Evolutionary conservation across 805 yeast species (phyloP).

Genomic region (Wickerhamiella occidentalis): DNA sequence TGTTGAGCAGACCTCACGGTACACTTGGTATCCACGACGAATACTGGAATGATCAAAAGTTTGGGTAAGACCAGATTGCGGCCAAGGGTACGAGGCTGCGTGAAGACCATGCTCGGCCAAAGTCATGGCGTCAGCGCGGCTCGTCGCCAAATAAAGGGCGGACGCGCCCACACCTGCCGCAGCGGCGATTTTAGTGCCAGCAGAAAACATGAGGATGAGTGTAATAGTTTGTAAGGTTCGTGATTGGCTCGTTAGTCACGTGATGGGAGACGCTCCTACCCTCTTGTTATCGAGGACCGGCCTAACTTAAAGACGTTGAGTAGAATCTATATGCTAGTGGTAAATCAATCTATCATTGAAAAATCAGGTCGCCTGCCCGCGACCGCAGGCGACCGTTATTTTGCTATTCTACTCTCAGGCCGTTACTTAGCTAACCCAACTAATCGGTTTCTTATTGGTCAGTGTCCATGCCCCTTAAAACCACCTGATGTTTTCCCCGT

Average conservation of each 20-base stretch:
- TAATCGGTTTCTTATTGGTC: not conserved
- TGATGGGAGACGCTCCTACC: not conserved
- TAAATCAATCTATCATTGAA: no score
- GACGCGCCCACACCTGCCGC: constrained; percentile 50
- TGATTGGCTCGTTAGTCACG: constrained; percentile 11
- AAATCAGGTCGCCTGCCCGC: no score
- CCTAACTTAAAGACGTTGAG: no score
- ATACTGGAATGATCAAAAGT: constrained; percentile 90
- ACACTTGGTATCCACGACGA: constrained; percentile 98
- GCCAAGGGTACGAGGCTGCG: constrained; percentile 86
- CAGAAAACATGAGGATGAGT: constrained; percentile 13
- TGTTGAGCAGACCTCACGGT: constrained; percentile 97
- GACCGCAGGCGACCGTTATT: not conserved
- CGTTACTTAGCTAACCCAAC: not conserved
- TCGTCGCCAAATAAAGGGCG: constrained; percentile 28
- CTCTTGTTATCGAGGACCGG: not conserved
- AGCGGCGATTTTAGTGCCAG: constrained; percentile 12
- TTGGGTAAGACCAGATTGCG: constrained; percentile 57
- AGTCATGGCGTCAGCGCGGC: constrained; percentile 91
- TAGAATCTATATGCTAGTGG: no score
- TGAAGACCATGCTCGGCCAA: constrained; percentile 98
- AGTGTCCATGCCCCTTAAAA: not conserved
- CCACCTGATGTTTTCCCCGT: not conserved
- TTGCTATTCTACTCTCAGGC: not conserved
- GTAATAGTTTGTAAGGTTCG: constrained; percentile 11